Base-by-base conservation (phyloP, 768 basidiomycete species). In the Leccinum incarnatum region DNA sequence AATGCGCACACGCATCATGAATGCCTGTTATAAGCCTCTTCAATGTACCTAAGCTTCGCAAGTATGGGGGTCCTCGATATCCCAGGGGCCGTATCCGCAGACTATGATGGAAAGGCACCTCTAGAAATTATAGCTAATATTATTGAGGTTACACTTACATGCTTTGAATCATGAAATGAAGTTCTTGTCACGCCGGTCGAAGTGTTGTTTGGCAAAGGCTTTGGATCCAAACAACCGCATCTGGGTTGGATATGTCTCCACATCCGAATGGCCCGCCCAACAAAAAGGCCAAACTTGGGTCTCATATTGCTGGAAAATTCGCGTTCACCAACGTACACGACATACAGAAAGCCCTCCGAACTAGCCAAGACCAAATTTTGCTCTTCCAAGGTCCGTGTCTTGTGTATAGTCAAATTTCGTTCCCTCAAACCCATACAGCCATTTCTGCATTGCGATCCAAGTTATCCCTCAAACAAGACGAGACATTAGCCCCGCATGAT, bases 391-490 rank as follows among this genome's bases (percentile, higher is more conserved):
- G 66, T 77, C 37, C 40, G 55, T 49, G 47, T 19, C 46, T 23
- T 7, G 21, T 29, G 49, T 29, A 15, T 9, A 42, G 29, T 27
- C 14, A 5, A 19, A 3, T 21, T 32, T 50, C 19, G 21, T n/a
- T 25, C 32, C 4, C 9, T 63, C 8, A 57, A 46, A 12, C 12
- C 40, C 21, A 15, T 42, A 3, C 30, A 82, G 82, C 68, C 27
- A 64, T 91, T 30, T 79, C 72, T 25, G 75, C 80, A 5, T 68
- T 93, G 58, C 78, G 88, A 37, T 89, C 88, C 27, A 65, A 62
- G 30, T 3, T 92, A 15, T 81, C 81, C 4, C 63, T 84, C 27
- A 79, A 79, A 64, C 67, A 73, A 1, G 76, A 70, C 51, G 88
- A 91, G 61, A 66, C 62, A 8, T 71, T 89, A 12, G 58, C 79